A percentile compares a stretch with the other conserved stretches of the same genome.
phyloP scores from a whole-genome alignment of 331 rosid species.

The Prunus yedoensis region DNA sequence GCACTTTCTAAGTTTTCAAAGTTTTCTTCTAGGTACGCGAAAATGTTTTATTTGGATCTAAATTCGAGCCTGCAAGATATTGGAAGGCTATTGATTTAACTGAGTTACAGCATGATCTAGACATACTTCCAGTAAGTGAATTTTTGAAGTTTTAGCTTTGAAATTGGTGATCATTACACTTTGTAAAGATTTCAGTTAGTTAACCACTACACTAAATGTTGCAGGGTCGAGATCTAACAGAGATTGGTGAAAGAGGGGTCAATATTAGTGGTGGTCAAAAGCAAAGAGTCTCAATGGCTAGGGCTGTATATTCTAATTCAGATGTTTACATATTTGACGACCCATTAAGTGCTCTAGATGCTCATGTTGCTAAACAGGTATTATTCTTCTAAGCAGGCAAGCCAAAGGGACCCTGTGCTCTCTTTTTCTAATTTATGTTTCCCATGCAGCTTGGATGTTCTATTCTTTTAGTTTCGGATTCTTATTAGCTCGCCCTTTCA shows the following conservation, averaged over 20 bases:
- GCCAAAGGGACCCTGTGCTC: neutral
- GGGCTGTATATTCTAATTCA: slow-evolving; percentile 82
- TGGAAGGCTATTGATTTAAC: slow-evolving; percentile 66
- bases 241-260: slow-evolving; percentile 94
- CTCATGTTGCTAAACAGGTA: slow-evolving; percentile 87
- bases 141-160: slow-evolving; percentile 14
- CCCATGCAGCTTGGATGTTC: neutral
- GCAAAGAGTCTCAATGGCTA: slow-evolving; percentile 92
- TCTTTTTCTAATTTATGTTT: neutral
- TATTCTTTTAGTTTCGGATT: neutral
- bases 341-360: slow-evolving; percentile 94
- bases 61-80: slow-evolving; percentile 59
- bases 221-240: slow-evolving; percentile 81
- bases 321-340: slow-evolving; percentile 88
- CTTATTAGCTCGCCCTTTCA: slow-evolving; percentile 2
- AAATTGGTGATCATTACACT: slow-evolving; percentile 14
- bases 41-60: slow-evolving; percentile 81
- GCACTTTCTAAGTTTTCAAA: slow-evolving; percentile 22
- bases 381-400: neutral
- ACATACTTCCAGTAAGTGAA: slow-evolving; percentile 71
- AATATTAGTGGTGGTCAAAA: slow-evolving; percentile 97
- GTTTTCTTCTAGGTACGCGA: slow-evolving; percentile 64
- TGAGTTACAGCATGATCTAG: slow-evolving; percentile 64
- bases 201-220: slow-evolving; percentile 20
- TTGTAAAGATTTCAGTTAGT: neutral